phyloP scores from a whole-genome alignment of 1,139 yeast species.

The Taphrina betulina region DNA sequence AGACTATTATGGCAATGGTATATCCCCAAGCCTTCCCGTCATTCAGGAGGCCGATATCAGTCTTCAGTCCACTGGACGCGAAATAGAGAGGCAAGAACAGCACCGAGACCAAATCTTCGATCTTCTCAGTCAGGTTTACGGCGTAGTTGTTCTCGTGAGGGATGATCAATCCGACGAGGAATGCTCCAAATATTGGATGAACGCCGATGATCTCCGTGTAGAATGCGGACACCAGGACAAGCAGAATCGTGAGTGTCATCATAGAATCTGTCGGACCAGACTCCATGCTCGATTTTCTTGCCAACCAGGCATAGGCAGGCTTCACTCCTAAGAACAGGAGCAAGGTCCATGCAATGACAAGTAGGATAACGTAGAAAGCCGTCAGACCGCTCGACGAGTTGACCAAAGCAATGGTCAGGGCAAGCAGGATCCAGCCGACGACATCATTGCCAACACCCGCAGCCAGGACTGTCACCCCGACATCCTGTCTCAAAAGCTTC shows the following conservation, averaged over 20 bases:
- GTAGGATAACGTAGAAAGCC: slow-evolving; percentile 65
- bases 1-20: slow-evolving; percentile 60
- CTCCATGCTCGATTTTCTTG: slow-evolving; percentile 54
- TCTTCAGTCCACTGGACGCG: slow-evolving; percentile 72
- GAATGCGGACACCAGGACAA: slow-evolving; percentile 66
- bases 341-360: slow-evolving; percentile 66
- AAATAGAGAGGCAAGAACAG: slow-evolving; percentile 73
- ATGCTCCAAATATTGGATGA: slow-evolving; percentile 79
- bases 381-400: slow-evolving; percentile 66
- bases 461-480: slow-evolving; percentile 74
- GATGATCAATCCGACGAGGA: slow-evolving; percentile 70
- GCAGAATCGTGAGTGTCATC: slow-evolving; percentile 56
- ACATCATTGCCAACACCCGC: slow-evolving; percentile 80
- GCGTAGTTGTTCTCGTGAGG: slow-evolving; percentile 77
- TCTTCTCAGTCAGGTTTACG: slow-evolving; percentile 63
- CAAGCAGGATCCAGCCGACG: slow-evolving; percentile 77
- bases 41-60: slow-evolving; percentile 61
- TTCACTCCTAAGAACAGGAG: slow-evolving; percentile 59
- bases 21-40: slow-evolving; percentile 75
- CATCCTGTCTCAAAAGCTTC: slow-evolving; percentile 65
- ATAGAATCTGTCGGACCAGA: slow-evolving; percentile 66
- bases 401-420: slow-evolving; percentile 71
- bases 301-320: slow-evolving; percentile 50
- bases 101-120: slow-evolving; percentile 72
- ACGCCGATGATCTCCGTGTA: slow-evolving; percentile 80